Conservation (phyloP, 192 early-diverging fungal species). For the Irineochytrium annulatum region DNA sequence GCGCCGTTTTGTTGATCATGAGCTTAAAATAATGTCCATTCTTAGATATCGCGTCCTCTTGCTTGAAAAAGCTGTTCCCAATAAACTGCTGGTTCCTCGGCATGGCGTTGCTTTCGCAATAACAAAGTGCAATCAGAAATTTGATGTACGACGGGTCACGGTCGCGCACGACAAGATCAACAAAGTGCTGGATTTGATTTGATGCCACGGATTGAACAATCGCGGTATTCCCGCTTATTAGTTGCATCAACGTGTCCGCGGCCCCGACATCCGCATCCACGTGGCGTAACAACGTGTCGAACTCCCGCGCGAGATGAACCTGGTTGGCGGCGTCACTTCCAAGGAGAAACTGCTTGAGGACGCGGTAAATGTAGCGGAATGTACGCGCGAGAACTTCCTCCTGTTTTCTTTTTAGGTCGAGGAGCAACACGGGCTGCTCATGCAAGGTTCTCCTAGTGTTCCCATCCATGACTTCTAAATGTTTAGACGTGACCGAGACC, state of each 20-base stretch:
- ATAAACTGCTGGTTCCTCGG: conserved; percentile 24
- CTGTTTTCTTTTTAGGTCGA: conserved; percentile 16
- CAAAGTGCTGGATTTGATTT: conserved; percentile 24
- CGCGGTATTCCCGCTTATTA: conserved; percentile 24
- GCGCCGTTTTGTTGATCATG: too few species aligned
- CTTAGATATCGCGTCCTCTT: neutral
- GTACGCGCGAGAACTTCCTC: conserved; percentile 12
- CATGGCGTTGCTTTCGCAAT: conserved; percentile 26
- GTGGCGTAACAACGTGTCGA: conserved; percentile 25
- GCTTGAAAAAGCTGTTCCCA: conserved; percentile 15
- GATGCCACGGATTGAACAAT: conserved; percentile 25
- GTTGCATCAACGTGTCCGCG: conserved; percentile 36
- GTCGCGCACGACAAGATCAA: conserved; percentile 19
- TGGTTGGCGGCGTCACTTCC: conserved; percentile 32
- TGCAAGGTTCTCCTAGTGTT: too few species aligned
- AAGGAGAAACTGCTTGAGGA: conserved; percentile 29
- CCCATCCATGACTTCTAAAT: too few species aligned
- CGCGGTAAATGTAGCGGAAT: conserved; percentile 24
- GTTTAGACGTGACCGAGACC: too few species aligned
- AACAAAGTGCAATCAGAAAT: conserved; percentile 34
- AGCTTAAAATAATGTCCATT: too few species aligned
- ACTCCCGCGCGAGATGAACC: conserved; percentile 30
- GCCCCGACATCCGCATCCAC: conserved; percentile 35
- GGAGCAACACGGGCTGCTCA: neutral
- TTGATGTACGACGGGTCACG: conserved; percentile 29